Evolutionary conservation across 768 basidiomycete genomes (phyloP), one percentile per base, ranked within the genome.

Genomic region (Hemileccinum impolitum): DNA sequence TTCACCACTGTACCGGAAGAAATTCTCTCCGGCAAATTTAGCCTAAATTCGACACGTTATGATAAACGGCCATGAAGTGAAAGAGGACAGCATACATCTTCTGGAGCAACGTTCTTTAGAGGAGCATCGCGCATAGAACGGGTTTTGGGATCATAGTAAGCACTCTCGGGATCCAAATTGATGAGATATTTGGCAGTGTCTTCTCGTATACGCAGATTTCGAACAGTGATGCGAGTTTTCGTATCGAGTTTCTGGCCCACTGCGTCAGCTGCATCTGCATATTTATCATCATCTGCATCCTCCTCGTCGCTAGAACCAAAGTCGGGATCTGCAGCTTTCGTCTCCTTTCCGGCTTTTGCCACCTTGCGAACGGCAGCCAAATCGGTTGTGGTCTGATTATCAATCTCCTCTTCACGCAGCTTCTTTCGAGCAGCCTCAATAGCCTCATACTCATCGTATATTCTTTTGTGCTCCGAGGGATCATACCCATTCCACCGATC

Each of bases 401-500:
- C 96, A 62, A 99, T 95, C 71, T 95, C 93, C 61, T 97, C 95
- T 70, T 99, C 96, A 49, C 94, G 75, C 56, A 91, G 62, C 70
- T 89, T 92, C 73, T 94, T 85, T 58, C 95, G 74, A 18, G 91
- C 94, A 43, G 84, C 83, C 66, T 99, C 96, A 44, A 95, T 70
- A 11, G 94, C 95, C 32, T 85, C 86, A 65, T 98, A 95, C 70
- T 98, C 95, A 5, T 95, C 90, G 58, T 96, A 90, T 23, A 97
- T 83, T 56, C 70, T 76, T 64, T 84, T 84, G 70, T 98, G 91
- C 57, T 89, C 87, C 6, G 87, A 72, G 8, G 93, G 78, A 63
- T 99, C 93, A 66, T 98, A 99, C 4, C 96, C 96, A 66, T 97
- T 98, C 94, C 96, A 99, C 46, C 96, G 75, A 67, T 99, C 96